phyloP scores from a whole-genome alignment of 148 eudicot genomes.

The Spergularia marina region DNA sequence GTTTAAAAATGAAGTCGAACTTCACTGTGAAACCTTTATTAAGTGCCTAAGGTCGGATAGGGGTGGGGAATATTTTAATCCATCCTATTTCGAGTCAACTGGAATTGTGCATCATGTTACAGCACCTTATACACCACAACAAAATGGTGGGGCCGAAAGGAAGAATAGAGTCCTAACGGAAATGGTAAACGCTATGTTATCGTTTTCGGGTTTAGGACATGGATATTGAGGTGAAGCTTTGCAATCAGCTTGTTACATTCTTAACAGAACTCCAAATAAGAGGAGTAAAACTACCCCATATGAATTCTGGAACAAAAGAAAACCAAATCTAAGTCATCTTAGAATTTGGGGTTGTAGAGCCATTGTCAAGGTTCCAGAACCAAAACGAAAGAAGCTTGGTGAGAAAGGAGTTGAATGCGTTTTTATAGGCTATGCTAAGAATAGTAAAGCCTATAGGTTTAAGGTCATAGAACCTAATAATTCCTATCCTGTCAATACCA shows the following conservation, averaged over 20 bases:
- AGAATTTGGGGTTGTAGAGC: slow-evolving; percentile 3
- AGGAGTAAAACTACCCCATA: not conserved
- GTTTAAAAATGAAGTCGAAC: not conserved
- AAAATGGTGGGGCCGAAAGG: no score
- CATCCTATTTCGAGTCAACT: no score
- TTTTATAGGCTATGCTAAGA: not conserved
- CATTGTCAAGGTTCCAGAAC: not conserved
- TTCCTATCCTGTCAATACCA: not conserved
- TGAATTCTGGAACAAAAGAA: not conserved
- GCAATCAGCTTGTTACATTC: no score
- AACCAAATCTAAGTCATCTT: not conserved
- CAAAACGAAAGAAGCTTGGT: not conserved
- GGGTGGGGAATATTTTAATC: no score
- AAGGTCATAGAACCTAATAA: slow-evolving; percentile 8
- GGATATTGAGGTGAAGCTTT: no score
- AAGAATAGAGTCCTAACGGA: no score
- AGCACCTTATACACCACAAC: no score
- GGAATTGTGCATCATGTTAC: no score
- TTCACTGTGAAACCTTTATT: not conserved
- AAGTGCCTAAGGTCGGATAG: no score
- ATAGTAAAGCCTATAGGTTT: slow-evolving; percentile 11
- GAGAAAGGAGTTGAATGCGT: not conserved
- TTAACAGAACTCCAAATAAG: not conserved
- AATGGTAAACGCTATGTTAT: no score
- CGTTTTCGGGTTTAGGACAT: no score